phyloP scores from a whole-genome alignment of 1,284 basidiomycete genomes.

The Rhodotorula sp. region DNA sequence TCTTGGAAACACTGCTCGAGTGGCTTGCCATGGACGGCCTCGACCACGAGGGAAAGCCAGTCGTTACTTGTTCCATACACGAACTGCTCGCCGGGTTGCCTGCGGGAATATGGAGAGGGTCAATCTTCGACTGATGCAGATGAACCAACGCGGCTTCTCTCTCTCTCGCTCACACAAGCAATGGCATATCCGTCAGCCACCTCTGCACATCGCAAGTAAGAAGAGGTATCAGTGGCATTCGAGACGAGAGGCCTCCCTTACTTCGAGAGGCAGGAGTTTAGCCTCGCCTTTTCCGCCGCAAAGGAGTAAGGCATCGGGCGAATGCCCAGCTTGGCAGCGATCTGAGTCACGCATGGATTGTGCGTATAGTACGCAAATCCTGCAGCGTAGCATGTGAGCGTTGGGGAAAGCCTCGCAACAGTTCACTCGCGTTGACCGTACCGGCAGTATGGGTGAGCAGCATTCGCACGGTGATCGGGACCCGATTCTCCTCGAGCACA shows the following conservation, averaged over 20 bases:
- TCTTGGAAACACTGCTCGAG: slow-evolving; percentile 24
- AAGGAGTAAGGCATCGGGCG: neutral
- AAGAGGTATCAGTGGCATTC: neutral
- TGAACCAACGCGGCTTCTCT: no score
- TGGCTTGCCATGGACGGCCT: slow-evolving; percentile 6
- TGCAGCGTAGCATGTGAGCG: neutral
- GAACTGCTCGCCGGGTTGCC: slow-evolving; percentile 5
- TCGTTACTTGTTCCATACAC: slow-evolving; percentile 25
- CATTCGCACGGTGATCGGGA: slow-evolving; percentile 9
- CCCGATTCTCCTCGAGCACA: neutral
- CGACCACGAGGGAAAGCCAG: slow-evolving; percentile 23
- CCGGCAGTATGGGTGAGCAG: slow-evolving; percentile 23
- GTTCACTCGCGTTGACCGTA: neutral
- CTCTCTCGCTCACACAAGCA: neutral
- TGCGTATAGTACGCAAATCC: slow-evolving; percentile 9
- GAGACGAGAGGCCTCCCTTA: neutral
- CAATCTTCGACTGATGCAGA: neutral
- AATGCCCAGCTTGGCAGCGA: slow-evolving; percentile 5
- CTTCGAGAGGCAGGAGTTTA: neutral
- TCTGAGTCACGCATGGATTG: neutral
- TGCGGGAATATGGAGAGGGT: neutral
- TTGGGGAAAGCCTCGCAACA: no score
- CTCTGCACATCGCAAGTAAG: neutral
- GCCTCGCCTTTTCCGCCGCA: neutral
- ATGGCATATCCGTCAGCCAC: neutral